These are phyloP conservation scores for Licmophora abbreviata DNA, from an alignment of 108 stramenopile species.

Conservation along the genomic window DNA sequence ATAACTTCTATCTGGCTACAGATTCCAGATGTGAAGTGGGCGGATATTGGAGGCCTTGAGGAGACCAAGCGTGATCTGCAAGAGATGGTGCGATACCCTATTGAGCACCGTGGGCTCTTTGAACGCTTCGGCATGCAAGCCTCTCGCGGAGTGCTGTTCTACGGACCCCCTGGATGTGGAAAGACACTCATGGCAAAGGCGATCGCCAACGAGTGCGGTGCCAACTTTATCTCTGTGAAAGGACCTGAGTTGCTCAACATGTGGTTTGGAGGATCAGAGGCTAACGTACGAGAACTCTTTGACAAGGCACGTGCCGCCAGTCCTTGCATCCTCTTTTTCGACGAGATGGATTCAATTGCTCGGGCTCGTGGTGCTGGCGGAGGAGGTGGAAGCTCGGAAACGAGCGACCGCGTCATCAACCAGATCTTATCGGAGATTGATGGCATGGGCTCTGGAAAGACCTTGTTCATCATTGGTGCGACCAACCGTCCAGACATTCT, in stretches of 20 bases:
- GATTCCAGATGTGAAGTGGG: slow-evolving; percentile 96
- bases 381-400: slow-evolving; percentile 87
- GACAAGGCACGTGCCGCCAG: slow-evolving; percentile 98
- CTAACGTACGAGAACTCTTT: slow-evolving; percentile 97
- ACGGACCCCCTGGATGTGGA: slow-evolving; percentile 98
- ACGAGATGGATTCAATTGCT: slow-evolving; percentile 99
- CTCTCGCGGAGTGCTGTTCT: slow-evolving; percentile 96
- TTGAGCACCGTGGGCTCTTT: slow-evolving; percentile 95
- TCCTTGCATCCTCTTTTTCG: slow-evolving; percentile 99
- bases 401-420: slow-evolving; percentile 98
- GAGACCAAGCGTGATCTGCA: slow-evolving; percentile 98
- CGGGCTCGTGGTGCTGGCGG: slow-evolving; percentile 89
- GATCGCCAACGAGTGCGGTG: slow-evolving; percentile 98
- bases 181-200: slow-evolving; percentile 99
- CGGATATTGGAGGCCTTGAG: slow-evolving; percentile 98
- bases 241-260: slow-evolving; percentile 97
- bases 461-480: slow-evolving; percentile 98
- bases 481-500: slow-evolving; percentile 99
- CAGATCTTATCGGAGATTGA: slow-evolving; percentile 99
- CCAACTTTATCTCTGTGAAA: slow-evolving; percentile 99
- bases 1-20: slow-evolving; percentile 11
- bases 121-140: slow-evolving; percentile 96
- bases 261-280: slow-evolving; percentile 99
- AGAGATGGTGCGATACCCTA: slow-evolving; percentile 97
- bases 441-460: slow-evolving; percentile 96